Evolutionary conservation across 2,329 filamentous ascomycete species (phyloP).

Genomic region (Penicillium fuscoglaucum): DNA sequence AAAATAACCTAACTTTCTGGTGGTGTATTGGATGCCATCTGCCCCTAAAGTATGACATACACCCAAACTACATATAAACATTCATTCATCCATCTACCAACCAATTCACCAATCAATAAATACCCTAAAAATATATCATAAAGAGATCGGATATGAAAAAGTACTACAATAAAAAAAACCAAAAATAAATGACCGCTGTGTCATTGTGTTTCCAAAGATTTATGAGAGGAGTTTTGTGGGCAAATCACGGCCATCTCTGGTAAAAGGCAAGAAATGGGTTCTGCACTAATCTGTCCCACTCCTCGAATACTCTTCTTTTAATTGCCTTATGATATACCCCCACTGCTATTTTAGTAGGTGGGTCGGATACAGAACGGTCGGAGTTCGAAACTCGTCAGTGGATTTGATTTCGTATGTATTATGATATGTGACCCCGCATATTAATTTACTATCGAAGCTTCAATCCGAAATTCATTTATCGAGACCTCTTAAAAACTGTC

Average conservation of each 20-base stretch:
- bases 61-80: too few relatives aligned
- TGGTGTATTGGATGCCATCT: too few relatives aligned
- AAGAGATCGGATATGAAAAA: too few relatives aligned
- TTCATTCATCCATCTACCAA: too few relatives aligned
- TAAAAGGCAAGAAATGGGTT: slow-evolving; percentile 79
- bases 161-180: too few relatives aligned
- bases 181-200: slow-evolving; percentile 47
- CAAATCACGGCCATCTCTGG: slow-evolving; percentile 73
- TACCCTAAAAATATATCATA: too few relatives aligned
- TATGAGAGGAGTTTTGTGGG: slow-evolving; percentile 58
- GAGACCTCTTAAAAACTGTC: background rate
- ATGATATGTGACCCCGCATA: slow-evolving; percentile 22
- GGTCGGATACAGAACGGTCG: background rate
- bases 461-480: background rate
- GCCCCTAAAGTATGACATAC: too few relatives aligned
- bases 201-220: slow-evolving; percentile 58
- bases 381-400: slow-evolving; percentile 32
- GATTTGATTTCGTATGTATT: background rate
- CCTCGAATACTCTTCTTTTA: slow-evolving; percentile 40
- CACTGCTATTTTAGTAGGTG: background rate
- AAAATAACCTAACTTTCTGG: too few relatives aligned
- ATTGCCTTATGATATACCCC: slow-evolving; percentile 7
- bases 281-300: slow-evolving; percentile 69
- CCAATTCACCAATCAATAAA: too few relatives aligned
- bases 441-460: background rate